Base-by-base conservation (phyloP, 1,284 basidiomycete species). In the Malassezia slooffiae region DNA sequence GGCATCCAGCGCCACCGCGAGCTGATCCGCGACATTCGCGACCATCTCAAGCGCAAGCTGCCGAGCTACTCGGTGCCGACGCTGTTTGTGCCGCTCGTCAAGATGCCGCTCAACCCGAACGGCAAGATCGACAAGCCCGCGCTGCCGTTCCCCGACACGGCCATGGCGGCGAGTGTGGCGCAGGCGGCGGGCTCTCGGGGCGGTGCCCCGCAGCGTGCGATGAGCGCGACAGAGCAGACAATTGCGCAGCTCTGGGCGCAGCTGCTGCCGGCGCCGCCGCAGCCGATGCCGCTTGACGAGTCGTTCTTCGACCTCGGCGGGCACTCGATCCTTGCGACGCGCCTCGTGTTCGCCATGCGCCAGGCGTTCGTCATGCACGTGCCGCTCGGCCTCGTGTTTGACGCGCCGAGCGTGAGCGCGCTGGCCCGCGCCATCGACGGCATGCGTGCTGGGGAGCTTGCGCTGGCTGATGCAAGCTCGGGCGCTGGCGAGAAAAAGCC, bases 61-160 rank as follows among this genome's bases (percentile, higher is more conserved):
- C 93, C 93, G 1, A 83, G 80, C 54, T 69, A 66, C 54, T 60
- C 59, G 35, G 51, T 67, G 13, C 66, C 64, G 2, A 67, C 66
- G 20, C 43, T 66, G 12, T 69, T 96, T 61, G 89, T 97, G 33
- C 93, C 93, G 1, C 77, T 97, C 29, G 79, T 78, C 50, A 83
- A 87, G 53, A 93, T 99, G 84, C 93, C 93, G 11, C 78, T 99
- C 40, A 99, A 96, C 70, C 93, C 93, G 4, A 97, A 97, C 70
- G 93, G 93, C 52, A 99, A 97, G 74, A 84, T 99, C 68, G 93
- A 99, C 75, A 97, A 97, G 71, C 91, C 93, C 0, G 86, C 88
- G 0, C 78, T 97, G 38, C 93, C 93, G 12, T 99, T 97, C 82
- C 93, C 93, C 2, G 93, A 99, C 72, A 97, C 93, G 1, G 85